Evolutionary conservation across 2,329 filamentous ascomycete genomes (phyloP).

Genomic region (Ilyonectria destructans): DNA sequence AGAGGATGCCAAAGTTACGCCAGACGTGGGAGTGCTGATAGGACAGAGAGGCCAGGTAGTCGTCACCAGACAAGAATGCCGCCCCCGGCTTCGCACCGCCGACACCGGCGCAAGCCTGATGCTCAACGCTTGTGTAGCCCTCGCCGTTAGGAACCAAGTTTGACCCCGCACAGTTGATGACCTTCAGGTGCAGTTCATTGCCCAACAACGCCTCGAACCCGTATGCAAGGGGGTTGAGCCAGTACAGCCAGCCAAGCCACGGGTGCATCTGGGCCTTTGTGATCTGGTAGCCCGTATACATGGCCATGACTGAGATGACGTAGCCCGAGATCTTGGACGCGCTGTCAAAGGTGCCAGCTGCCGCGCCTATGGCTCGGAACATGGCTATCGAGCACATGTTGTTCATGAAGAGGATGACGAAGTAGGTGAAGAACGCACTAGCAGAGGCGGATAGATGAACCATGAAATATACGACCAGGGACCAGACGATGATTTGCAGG

Average conservation of each 20-base stretch:
- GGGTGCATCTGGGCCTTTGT: constrained; percentile 68
- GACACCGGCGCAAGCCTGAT: constrained; percentile 1
- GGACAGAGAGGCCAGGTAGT: constrained; percentile 64
- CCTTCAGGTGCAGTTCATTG: constrained; percentile 69
- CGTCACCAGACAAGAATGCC: constrained; percentile 64
- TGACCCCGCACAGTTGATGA: constrained; percentile 67
- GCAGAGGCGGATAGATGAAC: constrained; percentile 76
- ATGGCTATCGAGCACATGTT: constrained; percentile 54
- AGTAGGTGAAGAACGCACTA: constrained; percentile 78
- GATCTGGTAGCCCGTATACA: constrained; percentile 78
- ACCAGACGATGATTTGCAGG: constrained; percentile 74
- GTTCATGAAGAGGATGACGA: constrained; percentile 70
- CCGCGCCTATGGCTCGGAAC: constrained; percentile 68
- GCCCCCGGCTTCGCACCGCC: not conserved
- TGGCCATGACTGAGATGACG: constrained; percentile 73
- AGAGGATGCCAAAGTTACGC: constrained; percentile 43
- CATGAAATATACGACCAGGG: constrained; percentile 83
- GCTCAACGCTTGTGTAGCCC: not conserved
- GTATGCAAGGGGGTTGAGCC: constrained; percentile 77
- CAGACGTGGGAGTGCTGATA: constrained; percentile 61
- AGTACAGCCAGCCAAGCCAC: constrained; percentile 80
- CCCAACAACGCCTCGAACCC: constrained; percentile 74
- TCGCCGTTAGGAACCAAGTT: constrained; percentile 64
- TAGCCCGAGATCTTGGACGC: constrained; percentile 73
- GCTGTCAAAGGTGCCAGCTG: constrained; percentile 74